Conservation (phyloP, 139 green algal species). For the Chlorella sp. region DNA sequence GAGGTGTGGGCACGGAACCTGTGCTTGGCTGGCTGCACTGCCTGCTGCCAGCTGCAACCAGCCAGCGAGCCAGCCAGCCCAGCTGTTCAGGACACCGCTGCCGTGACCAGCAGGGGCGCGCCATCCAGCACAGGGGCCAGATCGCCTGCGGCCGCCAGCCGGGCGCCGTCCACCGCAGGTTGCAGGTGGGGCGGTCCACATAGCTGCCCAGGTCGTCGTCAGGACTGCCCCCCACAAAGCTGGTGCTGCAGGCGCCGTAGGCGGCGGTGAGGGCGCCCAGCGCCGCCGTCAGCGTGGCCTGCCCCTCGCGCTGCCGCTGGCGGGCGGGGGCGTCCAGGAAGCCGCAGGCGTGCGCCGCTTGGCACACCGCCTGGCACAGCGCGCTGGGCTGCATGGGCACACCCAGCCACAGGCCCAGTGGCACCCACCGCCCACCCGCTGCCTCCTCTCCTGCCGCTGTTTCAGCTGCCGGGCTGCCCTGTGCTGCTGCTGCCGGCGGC, state of each 20-base stretch:
- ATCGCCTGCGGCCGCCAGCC: slow-evolving; percentile 49
- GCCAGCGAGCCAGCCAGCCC: no score
- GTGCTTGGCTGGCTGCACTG: no score
- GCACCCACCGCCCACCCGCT: slow-evolving; percentile 63
- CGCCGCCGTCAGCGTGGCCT: slow-evolving; percentile 53
- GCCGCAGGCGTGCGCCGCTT: slow-evolving; percentile 32
- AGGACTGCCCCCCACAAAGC: not conserved
- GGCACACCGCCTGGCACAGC: slow-evolving; percentile 81
- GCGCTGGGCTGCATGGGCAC: slow-evolving; percentile 73
- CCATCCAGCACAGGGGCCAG: slow-evolving; percentile 61
- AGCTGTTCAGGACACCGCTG: not conserved
- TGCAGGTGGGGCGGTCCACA: slow-evolving; percentile 59
- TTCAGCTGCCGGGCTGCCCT: not conserved
- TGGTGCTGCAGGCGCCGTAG: slow-evolving; percentile 53
- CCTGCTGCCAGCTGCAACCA: no score
- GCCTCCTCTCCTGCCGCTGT: no score
- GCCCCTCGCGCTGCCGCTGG: slow-evolving; percentile 46
- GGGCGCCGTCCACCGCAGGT: slow-evolving; percentile 68
- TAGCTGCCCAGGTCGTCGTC: slow-evolving; percentile 40
- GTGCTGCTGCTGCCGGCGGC: not conserved
- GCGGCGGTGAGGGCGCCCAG: slow-evolving; percentile 57
- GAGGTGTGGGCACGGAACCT: no score
- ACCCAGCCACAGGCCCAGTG: slow-evolving; percentile 74
- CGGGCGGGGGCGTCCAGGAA: slow-evolving; percentile 58
- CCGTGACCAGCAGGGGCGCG: slow-evolving; percentile 6